Evolutionary conservation across 371 early-diverging fungal species (phyloP).

Genomic region (Mucor circinelloides): DNA sequence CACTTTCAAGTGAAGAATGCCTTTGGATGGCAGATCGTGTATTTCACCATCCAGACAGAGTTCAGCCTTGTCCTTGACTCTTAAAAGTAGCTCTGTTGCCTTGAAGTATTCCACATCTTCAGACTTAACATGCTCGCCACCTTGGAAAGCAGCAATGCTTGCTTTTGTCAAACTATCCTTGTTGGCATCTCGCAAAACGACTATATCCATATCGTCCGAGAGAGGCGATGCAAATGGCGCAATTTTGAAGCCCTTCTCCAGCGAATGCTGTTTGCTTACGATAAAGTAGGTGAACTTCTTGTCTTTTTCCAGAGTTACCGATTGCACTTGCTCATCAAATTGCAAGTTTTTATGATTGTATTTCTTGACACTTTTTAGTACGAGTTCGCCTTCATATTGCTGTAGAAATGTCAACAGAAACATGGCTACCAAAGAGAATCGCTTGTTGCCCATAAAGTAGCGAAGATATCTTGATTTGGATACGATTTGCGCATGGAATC

Average conservation of each 20-base stretch:
- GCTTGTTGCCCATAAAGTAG: conserved; percentile 43
- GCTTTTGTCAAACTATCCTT: conserved; percentile 32
- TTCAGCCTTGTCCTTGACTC: conserved; percentile 38
- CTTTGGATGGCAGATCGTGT: conserved; percentile 27
- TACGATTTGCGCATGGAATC: conserved; percentile 56
- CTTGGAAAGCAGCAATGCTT: conserved; percentile 35
- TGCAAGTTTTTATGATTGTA: conserved; percentile 6
- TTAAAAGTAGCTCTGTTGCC: conserved; percentile 33
- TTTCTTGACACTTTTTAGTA: conserved; percentile 22
- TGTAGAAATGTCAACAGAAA: conserved; percentile 31
- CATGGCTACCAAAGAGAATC: conserved; percentile 45
- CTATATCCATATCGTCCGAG: conserved; percentile 36
- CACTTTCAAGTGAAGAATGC: conserved; percentile 32
- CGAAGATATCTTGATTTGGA: conserved; percentile 40
- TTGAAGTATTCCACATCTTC: conserved; percentile 41
- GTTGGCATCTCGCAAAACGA: conserved; percentile 31
- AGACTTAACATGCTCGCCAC: conserved; percentile 40
- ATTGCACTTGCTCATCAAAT: not conserved
- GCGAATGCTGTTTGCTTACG: conserved; percentile 38
- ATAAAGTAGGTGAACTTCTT: conserved; percentile 47
- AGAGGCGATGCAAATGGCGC: conserved; percentile 44
- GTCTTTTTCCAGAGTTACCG: not conserved
- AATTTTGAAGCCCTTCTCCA: conserved; percentile 49
- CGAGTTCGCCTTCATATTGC: conserved; percentile 39
- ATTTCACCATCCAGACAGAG: conserved; percentile 57